Evolutionary conservation across 2,329 filamentous ascomycete species (phyloP).

Genomic region (Pyrenochaeta sp.): DNA sequence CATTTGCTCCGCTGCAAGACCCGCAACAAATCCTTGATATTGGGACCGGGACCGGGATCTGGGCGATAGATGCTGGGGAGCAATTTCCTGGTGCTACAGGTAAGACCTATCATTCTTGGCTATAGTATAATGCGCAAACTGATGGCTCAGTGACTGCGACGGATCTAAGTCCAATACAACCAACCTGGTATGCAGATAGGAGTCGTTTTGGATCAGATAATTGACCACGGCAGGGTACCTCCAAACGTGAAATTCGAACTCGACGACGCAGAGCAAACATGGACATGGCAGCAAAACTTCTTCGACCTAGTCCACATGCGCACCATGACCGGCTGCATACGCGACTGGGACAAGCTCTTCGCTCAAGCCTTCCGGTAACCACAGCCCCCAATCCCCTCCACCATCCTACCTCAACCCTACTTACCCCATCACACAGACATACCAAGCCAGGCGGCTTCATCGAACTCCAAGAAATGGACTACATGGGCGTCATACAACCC

Average conservation of each 20-base stretch:
- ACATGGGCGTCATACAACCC: conserved; percentile 38
- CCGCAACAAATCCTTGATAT: conserved; percentile 42
- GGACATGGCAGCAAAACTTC: conserved; percentile 53
- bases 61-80: conserved; percentile 47
- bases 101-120: background rate
- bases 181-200: conserved; percentile 27
- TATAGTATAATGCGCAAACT: background rate
- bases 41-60: conserved; percentile 44
- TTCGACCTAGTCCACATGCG: conserved; percentile 67
- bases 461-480: conserved; percentile 40
- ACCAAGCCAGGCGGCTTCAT: conserved; percentile 39
- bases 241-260: conserved; percentile 40
- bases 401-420: background rate
- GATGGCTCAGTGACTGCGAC: conserved; percentile 32
- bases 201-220: background rate
- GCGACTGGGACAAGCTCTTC: conserved; percentile 62
- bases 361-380: conserved; percentile 54
- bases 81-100: conserved; percentile 28
- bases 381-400: background rate
- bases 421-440: conserved; percentile 32
- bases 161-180: conserved; percentile 48
- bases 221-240: conserved; percentile 23
- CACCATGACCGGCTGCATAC: conserved; percentile 61
- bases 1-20: conserved; percentile 35
- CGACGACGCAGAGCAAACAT: conserved; percentile 40